These are phyloP conservation scores for Pseudocercospora crystallina DNA, from an alignment of 2,329 filamentous ascomycete genomes.

Conservation along the genomic window DNA sequence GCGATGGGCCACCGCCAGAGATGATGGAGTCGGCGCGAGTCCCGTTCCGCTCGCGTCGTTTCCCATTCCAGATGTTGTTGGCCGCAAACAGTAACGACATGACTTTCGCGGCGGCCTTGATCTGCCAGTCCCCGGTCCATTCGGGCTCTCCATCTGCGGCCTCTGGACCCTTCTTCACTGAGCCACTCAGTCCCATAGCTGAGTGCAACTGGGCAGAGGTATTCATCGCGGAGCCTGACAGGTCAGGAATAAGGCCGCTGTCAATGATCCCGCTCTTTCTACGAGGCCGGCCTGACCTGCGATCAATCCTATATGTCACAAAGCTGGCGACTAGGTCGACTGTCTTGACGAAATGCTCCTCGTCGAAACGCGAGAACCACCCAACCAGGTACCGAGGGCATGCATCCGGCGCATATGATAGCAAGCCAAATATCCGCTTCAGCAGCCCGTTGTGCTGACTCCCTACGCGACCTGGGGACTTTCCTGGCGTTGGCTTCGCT, in stretches of 20 bases:
- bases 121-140: slow-evolving; percentile 86
- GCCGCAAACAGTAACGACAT: slow-evolving; percentile 80
- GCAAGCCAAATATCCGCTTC: slow-evolving; percentile 77
- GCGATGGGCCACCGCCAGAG: slow-evolving; percentile 34
- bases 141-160: slow-evolving; percentile 53
- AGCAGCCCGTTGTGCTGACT: slow-evolving; percentile 79
- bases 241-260: slow-evolving; percentile 70
- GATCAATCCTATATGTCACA: slow-evolving; percentile 74
- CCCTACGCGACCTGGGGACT: slow-evolving; percentile 41
- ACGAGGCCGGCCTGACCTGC: slow-evolving; percentile 67
- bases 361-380: slow-evolving; percentile 74
- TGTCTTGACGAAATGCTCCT: slow-evolving; percentile 65
- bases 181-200: slow-evolving; percentile 61
- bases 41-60: slow-evolving; percentile 11
- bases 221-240: slow-evolving; percentile 62
- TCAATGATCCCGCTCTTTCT: slow-evolving; percentile 57
- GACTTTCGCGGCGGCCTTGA: slow-evolving; percentile 75
- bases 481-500: slow-evolving; percentile 25
- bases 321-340: slow-evolving; percentile 78
- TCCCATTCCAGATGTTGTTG: slow-evolving; percentile 60
- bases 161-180: slow-evolving; percentile 53
- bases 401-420: slow-evolving; percentile 72
- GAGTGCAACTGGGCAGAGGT: slow-evolving; percentile 72
- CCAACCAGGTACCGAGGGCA: slow-evolving; percentile 75
- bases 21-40: slow-evolving; percentile 14